These are phyloP conservation scores for Wickerhamomyces sp. DNA, from an alignment of 1,139 yeast species.

Conservation along the genomic window DNA sequence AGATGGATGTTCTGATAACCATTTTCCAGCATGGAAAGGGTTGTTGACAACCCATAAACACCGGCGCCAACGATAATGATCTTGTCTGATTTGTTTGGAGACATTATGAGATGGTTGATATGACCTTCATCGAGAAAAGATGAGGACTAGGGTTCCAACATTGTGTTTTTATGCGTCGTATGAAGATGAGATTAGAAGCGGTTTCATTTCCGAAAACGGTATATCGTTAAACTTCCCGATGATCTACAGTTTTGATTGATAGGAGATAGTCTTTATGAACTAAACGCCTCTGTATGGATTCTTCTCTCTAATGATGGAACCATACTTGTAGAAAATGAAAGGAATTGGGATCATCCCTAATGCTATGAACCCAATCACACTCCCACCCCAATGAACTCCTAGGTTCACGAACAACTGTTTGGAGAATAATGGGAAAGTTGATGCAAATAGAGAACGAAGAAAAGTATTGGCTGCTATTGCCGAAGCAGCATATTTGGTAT, in stretches of 20 bases:
- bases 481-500: constrained; percentile 56
- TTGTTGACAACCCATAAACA: constrained; percentile 42
- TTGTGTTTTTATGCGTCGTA: no score
- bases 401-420: constrained; percentile 41
- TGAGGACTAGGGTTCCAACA: background rate
- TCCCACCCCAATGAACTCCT: constrained; percentile 55
- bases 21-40: constrained; percentile 30
- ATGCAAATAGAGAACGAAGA: constrained; percentile 57
- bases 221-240: background rate
- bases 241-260: background rate
- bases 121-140: background rate
- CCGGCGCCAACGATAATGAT: constrained; percentile 38
- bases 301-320: constrained; percentile 44
- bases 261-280: no score
- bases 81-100: background rate
- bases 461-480: constrained; percentile 73
- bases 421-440: constrained; percentile 66
- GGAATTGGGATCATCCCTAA: constrained; percentile 56
- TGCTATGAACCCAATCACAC: constrained; percentile 47
- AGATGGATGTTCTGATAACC: constrained; percentile 28
- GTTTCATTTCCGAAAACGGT: background rate
- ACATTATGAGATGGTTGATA: background rate
- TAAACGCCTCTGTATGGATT: constrained; percentile 29
- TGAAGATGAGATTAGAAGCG: no score
- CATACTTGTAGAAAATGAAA: constrained; percentile 46